Evolutionary conservation across 345 rosid genomes (phyloP).

Genomic region (Alliaria petiolata): DNA sequence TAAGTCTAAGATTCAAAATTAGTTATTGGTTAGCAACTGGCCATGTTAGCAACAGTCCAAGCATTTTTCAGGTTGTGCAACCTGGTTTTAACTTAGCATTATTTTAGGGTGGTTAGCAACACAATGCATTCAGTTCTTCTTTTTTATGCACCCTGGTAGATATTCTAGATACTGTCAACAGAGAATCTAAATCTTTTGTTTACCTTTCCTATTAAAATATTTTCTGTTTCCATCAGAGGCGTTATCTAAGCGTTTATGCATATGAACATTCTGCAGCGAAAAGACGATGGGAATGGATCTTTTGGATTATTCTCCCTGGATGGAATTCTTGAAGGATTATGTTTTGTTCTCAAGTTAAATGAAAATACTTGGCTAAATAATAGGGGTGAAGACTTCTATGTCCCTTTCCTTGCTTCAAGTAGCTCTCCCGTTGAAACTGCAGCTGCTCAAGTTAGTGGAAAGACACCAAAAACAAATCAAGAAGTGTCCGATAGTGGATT

Average conservation of each 20-base stretch:
- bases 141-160: background rate
- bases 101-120: background rate
- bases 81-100: background rate
- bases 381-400: conserved; percentile 68
- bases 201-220: background rate
- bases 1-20: background rate
- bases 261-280: conserved; percentile 51
- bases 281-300: conserved; percentile 51
- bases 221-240: background rate
- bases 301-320: conserved; percentile 64
- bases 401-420: conserved; percentile 56
- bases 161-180: background rate
- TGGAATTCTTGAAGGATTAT: conserved; percentile 56
- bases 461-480: conserved; percentile 35
- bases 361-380: conserved; percentile 67
- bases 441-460: conserved; percentile 30
- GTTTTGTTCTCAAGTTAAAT: conserved; percentile 76
- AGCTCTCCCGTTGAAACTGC: conserved; percentile 37
- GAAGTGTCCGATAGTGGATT: conserved; percentile 43
- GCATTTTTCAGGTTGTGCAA: background rate
- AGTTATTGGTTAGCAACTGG: background rate
- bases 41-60: background rate
- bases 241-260: conserved; percentile 9
- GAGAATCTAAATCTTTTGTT: background rate
- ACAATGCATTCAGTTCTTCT: background rate